Percentiles rank a stretch among this genome's conserved stretches.
These are phyloP conservation scores for Chrysosporium queenslandicum DNA, from an alignment of 2,329 filamentous ascomycete species.

Conservation along the genomic window DNA sequence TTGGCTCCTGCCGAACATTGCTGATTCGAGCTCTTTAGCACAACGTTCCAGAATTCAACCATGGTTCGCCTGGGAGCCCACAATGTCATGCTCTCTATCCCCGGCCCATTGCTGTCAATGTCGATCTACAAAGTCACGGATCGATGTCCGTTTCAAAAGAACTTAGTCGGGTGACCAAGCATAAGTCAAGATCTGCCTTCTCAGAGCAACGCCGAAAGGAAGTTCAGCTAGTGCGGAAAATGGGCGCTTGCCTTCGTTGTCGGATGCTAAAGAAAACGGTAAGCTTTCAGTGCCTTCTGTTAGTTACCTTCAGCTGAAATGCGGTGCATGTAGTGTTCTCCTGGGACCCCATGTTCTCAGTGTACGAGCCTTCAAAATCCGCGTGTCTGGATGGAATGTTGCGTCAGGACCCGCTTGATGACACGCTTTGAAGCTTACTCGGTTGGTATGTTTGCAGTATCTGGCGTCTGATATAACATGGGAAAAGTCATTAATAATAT, in stretches of 20 bases:
- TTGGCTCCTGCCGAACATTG: not conserved
- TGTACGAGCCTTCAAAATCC: slow-evolving; percentile 52
- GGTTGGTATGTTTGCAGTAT: slow-evolving; percentile 30
- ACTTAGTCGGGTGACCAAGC: slow-evolving; percentile 36
- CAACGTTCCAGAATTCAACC: slow-evolving; percentile 27
- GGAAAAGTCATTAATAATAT: not conserved
- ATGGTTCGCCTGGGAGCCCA: slow-evolving; percentile 21
- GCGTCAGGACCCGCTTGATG: slow-evolving; percentile 48
- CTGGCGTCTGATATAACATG: not conserved
- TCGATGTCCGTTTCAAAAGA: slow-evolving; percentile 34
- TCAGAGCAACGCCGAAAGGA: slow-evolving; percentile 48
- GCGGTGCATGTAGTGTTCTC: slow-evolving; percentile 41
- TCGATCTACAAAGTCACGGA: slow-evolving; percentile 28
- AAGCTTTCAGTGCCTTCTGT: slow-evolving; percentile 15
- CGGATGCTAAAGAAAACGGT: slow-evolving; percentile 55
- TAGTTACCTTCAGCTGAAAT: not conserved
- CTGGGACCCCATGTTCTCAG: slow-evolving; percentile 49
- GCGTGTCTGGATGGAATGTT: slow-evolving; percentile 51
- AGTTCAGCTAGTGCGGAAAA: slow-evolving; percentile 50
- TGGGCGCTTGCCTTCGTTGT: slow-evolving; percentile 52
- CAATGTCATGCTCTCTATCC: slow-evolving; percentile 34
- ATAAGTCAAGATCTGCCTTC: slow-evolving; percentile 47
- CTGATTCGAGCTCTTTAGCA: not conserved
- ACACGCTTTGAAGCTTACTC: slow-evolving; percentile 51
- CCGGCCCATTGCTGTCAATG: slow-evolving; percentile 37